Conservation (phyloP, 1,284 basidiomycete genomes). For the Trametes versicolor region DNA sequence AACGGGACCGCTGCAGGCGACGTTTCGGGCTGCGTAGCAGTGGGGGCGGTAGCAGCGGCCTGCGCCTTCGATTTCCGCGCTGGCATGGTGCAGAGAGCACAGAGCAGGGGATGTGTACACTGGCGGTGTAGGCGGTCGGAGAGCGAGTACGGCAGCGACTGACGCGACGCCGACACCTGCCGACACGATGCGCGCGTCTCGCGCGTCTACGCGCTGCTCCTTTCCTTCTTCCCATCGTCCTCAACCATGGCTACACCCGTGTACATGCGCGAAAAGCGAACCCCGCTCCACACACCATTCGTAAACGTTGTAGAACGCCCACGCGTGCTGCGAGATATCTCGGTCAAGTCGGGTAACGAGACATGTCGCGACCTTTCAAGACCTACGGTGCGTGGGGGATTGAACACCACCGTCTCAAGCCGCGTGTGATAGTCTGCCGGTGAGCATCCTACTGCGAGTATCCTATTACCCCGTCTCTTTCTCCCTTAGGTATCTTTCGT, state of each 20-base stretch:
- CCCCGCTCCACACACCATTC: no score
- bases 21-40: conserved; percentile 6
- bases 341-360: no score
- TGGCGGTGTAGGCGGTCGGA: background rate
- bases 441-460: no score
- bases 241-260: background rate
- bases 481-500: no score
- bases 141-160: conserved; percentile 1
- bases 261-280: no score
- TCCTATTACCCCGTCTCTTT: no score
- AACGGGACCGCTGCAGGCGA: conserved; percentile 21
- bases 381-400: no score
- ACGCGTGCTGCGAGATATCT: no score
- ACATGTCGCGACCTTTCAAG: no score
- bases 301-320: no score
- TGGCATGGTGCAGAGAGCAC: conserved; percentile 25
- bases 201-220: background rate
- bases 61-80: conserved; percentile 31
- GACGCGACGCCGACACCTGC: background rate
- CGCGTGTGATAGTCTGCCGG: no score
- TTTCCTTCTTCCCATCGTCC: conserved; percentile 10
- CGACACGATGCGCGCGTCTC: background rate
- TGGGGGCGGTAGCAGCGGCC: background rate
- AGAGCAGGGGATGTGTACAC: background rate
- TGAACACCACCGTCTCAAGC: no score